Base-by-base conservation (phyloP, 768 basidiomycete species). In the Lyophyllum atratum region DNA sequence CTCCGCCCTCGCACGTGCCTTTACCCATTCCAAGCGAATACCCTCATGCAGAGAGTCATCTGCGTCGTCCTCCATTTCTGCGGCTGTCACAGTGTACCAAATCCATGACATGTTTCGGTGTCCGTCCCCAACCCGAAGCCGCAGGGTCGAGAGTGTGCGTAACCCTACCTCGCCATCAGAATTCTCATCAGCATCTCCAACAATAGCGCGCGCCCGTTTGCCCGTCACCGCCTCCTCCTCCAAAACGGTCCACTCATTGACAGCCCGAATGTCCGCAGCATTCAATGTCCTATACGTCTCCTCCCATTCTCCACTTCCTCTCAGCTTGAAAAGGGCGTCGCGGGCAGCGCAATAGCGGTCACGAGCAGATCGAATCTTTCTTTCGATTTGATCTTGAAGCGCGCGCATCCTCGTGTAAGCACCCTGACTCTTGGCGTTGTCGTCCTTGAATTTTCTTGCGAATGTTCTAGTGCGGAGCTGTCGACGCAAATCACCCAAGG, bases 1-100 rank as follows among this genome's bases (percentile, higher is more conserved):
- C 11, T 47, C 37, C 4, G 50, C 59, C 7, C 64, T 51, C 4
- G 69, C 68, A 1, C 50, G 55, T 6, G 55, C 22, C 52, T 68
- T 69, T 3, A 58, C n/a, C 59, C 56, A 47, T 11, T 31, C 29
- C 29, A 31, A 31, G 5, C 29, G 29, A 6, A 31, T 31, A 31
- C 29, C 29, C 29, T 31, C 40, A 49, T 58, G 39, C n/a, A 50
- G 54, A 29, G 28, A 50, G 29, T 12, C 15, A 24, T 25, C 22
- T 25, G 39, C 34, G 45, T 28, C 26, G 21, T 39, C 10, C 15
- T 42, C 12, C n/a, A 58, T 39, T 24, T 54, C 53, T 6, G 9
- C 45, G 15, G 43, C 8, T 7, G 29, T 46, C 10, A 54, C 34
- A 26, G 17, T 54, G 21, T 33, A 46, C 53, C 53, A 54, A 12